Evolutionary conservation across 768 basidiomycete species (phyloP).

Genomic region (Austroboletus festivus): DNA sequence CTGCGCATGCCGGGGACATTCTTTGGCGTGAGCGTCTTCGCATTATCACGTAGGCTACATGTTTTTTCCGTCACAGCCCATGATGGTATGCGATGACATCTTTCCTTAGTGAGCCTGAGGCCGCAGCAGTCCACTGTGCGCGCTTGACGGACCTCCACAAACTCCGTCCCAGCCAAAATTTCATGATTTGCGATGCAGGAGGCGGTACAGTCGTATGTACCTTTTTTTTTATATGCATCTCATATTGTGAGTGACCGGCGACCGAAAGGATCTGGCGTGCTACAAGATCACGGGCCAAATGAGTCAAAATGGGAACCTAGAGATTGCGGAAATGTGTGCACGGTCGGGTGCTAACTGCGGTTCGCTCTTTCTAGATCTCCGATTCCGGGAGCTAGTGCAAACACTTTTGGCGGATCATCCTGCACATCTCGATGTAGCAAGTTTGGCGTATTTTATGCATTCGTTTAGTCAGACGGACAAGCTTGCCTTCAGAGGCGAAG

Average conservation of each 20-base stretch:
- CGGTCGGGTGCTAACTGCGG: conserved; percentile 87
- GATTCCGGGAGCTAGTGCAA: conserved; percentile 79
- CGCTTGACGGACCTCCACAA: conserved; percentile 78
- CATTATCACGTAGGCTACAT: conserved; percentile 63
- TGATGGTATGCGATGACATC: not conserved
- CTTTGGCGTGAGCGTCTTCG: conserved; percentile 78
- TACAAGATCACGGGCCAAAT: conserved; percentile 82
- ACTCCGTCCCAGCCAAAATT: conserved; percentile 76
- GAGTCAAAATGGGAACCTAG: conserved; percentile 71
- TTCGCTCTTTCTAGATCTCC: conserved; percentile 81
- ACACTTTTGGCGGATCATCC: conserved; percentile 81
- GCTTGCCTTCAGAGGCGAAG: conserved; percentile 65
- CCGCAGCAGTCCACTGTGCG: conserved; percentile 89
- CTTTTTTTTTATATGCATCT: conserved; percentile 5
- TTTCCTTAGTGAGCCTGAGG: conserved; percentile 60
- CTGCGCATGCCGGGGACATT: conserved; percentile 62
- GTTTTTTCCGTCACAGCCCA: conserved; percentile 2
- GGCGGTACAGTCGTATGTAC: conserved; percentile 68
- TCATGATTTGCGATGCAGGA: conserved; percentile 90
- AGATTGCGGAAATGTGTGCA: conserved; percentile 89
- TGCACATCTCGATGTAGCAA: conserved; percentile 76
- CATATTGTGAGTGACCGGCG: conserved; percentile 3
- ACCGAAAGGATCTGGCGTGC: conserved; percentile 42
- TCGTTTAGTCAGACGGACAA: conserved; percentile 89
- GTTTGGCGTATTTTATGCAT: conserved; percentile 85